Percentiles rank a stretch among this genome's conserved stretches.
phyloP scores from a whole-genome alignment of 139 green algal genomes.

The Chlorella sorokiniana region DNA sequence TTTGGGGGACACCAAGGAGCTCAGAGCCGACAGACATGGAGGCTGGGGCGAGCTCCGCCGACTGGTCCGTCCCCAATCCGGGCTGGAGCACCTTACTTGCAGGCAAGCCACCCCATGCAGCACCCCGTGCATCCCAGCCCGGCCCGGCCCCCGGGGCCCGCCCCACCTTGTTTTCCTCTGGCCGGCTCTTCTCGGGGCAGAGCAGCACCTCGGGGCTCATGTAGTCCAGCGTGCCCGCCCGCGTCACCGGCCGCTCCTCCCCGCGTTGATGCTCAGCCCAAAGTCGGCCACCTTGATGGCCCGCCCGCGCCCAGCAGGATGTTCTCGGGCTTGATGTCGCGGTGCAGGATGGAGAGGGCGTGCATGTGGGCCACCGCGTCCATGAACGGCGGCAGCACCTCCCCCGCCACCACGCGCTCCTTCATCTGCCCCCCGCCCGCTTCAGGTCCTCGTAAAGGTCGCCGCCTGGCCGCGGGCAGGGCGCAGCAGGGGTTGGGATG shows the following conservation, averaged over 20 bases:
- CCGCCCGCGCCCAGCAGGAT: slow-evolving; percentile 70
- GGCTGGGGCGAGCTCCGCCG: background rate
- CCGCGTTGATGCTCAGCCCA: slow-evolving; percentile 62
- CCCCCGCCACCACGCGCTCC: slow-evolving; percentile 56
- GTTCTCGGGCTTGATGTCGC: slow-evolving; percentile 87
- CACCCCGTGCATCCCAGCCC: no score
- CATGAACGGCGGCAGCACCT: slow-evolving; percentile 79
- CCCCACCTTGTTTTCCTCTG: slow-evolving; percentile 75
- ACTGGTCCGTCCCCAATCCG: no score
- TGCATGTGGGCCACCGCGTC: slow-evolving; percentile 76
- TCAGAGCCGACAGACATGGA: background rate
- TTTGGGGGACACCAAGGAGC: background rate
- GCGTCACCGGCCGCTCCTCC: slow-evolving; percentile 58
- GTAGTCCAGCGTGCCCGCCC: slow-evolving; percentile 57
- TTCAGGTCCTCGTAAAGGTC: slow-evolving; percentile 85
- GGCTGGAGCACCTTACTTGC: no score
- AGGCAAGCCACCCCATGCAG: no score
- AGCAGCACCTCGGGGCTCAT: slow-evolving; percentile 44
- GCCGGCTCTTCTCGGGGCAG: slow-evolving; percentile 67
- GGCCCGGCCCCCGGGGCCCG: no score
- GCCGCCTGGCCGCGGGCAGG: slow-evolving; percentile 45
- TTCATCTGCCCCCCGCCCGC: slow-evolving; percentile 57
- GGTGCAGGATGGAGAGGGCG: slow-evolving; percentile 65
- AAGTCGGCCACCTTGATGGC: slow-evolving; percentile 67
- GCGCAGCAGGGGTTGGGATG: background rate